A percentile compares a stretch with the other conserved stretches of the same genome.
Conservation (phyloP, 2,329 filamentous ascomycete genomes). For the Drechslerella dactyloides region DNA sequence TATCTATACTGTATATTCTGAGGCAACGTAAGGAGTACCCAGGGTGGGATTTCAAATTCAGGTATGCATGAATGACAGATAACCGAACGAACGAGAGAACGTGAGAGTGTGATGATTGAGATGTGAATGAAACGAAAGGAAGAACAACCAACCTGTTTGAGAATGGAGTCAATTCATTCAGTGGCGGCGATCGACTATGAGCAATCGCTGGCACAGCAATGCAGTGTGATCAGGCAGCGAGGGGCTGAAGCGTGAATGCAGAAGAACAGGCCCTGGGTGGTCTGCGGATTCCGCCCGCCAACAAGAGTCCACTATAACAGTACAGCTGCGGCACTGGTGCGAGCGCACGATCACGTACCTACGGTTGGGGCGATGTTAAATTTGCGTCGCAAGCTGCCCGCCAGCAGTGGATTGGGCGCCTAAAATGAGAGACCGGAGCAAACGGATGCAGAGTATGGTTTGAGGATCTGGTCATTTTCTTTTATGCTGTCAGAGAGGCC, state of each 20-base stretch:
- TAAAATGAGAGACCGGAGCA: constrained; percentile 37
- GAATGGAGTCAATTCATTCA: constrained; percentile 35
- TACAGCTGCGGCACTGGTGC: constrained; percentile 11
- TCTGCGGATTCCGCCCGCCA: constrained; percentile 38
- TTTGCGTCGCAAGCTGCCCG: constrained; percentile 39
- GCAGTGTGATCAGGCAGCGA: constrained; percentile 9
- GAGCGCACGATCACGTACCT: constrained; percentile 32
- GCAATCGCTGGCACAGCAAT: constrained; percentile 39
- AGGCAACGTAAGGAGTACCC: not conserved
- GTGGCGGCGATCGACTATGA: constrained; percentile 28
- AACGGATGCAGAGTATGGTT: constrained; percentile 31
- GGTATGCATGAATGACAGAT: constrained; percentile 22
- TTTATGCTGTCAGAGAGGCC: constrained; percentile 30
- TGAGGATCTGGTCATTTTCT: constrained; percentile 46
- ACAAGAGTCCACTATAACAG: constrained; percentile 15
- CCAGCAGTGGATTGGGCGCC: constrained; percentile 45
- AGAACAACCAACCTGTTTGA: constrained; percentile 43
- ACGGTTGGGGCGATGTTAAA: constrained; percentile 34
- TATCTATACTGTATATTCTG: not conserved
- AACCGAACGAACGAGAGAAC: constrained; percentile 23
- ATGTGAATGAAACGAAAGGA: constrained; percentile 22
- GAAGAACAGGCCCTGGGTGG: constrained; percentile 18
- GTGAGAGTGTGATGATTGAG: constrained; percentile 12
- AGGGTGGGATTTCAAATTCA: constrained; percentile 22
- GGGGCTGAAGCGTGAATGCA: constrained; percentile 24